Base-by-base conservation (phyloP, 306 rosid species). In the Cicer pinnatifidum region DNA sequence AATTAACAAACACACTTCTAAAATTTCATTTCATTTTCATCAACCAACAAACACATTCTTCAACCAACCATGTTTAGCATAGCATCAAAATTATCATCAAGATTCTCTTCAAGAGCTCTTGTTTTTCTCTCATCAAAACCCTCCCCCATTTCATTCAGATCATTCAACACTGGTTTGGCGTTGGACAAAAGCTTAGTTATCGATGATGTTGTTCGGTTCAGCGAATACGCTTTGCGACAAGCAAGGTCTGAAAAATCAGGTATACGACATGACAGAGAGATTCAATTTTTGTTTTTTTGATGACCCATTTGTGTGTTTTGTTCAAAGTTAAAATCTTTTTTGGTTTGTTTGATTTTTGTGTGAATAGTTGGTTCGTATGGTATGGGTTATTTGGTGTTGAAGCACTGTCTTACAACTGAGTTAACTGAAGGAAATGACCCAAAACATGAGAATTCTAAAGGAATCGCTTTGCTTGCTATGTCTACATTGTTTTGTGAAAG, bases 191-290 rank as follows among this genome's bases (percentile, higher is more conserved):
- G 67, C 52, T 61, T 84, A 73, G 81, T 85, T 6, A 82, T 71
- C 77, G 89, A 90, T 15, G 95, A 89, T 65, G 81, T 89, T 60
- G 47, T 85, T 79, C 86, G 81, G 46, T 89, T 94, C 96, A 82
- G 92, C 76, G 77, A 79, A 65, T 94, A 94, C 71, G 98, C 96
- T n/a, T 38, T 91, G 63, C 79, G 82, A 51, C 89, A 82, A 62
- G 94, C 96, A 51, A 87, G 96, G 89, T 83, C 85, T 58, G 90
- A 83, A 1, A 86, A 87, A 82, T 87, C 97, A 84, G 95, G 99
- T 28, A 28, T 28, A 28, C 3, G 35, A 28, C 35, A 28, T 28
- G 35, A 28, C 35, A 28, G 35, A 28, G 4, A 28, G 35, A 28
- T 28, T 28, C 35, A 28, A 28, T 28, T 28, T 28, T 28, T 28